Evolutionary conservation across 2,329 filamentous ascomycete genomes (phyloP), one percentile per base, ranked within the genome.

Genomic region (Pseudogymnoascus sp.): DNA sequence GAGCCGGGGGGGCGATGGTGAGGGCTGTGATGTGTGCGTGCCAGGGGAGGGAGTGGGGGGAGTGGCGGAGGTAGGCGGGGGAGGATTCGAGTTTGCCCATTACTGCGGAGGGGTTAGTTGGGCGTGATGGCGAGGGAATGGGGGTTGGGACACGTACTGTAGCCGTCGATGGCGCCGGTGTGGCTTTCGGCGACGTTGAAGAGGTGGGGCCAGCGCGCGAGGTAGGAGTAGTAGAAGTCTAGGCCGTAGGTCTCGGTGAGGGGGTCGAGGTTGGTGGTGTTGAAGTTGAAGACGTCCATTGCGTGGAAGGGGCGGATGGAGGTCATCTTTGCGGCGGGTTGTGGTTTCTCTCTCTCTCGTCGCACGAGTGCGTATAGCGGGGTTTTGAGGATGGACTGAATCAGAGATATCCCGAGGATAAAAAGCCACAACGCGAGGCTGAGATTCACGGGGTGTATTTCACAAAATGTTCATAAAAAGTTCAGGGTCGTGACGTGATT

Each of bases 161-260:
- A 99, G 61, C 90, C 94, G 66, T 96, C 88, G 62, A 97, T 93
- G 65, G 91, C 88, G n/a, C 91, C 91, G 65, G 88, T 82, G 61
- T 84, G 82, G 66, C 93, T 90, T 73, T 96, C 90, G 63, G 95
- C 91, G 14, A 96, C 90, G 71, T 91, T 91, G 77, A 97, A 97
- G 43, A 97, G 83, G 25, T 91, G 88, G 1, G 94, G 94, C 94
- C 94, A 99, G 80, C 90, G 91, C 60, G 91, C 91, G 66, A 96
- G 86, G 76, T 99, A 99, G 70, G 95, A 90, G 63, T 97, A 84
- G 77, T 99, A 99, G 78, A 97, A 99, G 64, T 86, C 84, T 66
- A 96, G 83, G 73, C 96, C 91, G 78, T 97, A 99, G 61, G 95
- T 97, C 77, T 99, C 94, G n/a, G 94, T 97, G 64, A 97, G 81